phyloP scores from a whole-genome alignment of 768 basidiomycete genomes.

The Tulasnella sp. region DNA sequence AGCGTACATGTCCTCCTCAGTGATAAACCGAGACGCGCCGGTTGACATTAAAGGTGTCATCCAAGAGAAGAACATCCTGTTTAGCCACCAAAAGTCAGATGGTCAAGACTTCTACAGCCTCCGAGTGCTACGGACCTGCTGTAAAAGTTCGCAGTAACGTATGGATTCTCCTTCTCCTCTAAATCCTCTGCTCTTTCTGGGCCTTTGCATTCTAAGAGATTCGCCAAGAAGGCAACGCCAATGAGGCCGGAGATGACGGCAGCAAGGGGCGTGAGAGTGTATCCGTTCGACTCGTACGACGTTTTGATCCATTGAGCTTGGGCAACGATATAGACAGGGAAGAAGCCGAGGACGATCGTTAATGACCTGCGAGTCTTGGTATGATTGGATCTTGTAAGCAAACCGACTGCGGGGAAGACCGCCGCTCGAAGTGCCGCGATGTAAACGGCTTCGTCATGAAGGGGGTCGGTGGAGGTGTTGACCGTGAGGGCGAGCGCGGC shows the following conservation, averaged over 20 bases:
- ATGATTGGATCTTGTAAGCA: slow-evolving; percentile 49
- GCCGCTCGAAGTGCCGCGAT: slow-evolving; percentile 58
- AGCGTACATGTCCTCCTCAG: slow-evolving; percentile 81
- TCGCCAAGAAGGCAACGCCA: slow-evolving; percentile 52
- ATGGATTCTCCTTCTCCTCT: slow-evolving; percentile 58
- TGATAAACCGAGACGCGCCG: slow-evolving; percentile 62
- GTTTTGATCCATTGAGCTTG: slow-evolving; percentile 63
- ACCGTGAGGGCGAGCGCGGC: slow-evolving; percentile 40
- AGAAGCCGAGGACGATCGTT: slow-evolving; percentile 71
- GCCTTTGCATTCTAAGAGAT: slow-evolving; percentile 65
- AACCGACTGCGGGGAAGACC: slow-evolving; percentile 49
- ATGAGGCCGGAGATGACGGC: slow-evolving; percentile 41
- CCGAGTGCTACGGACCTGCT: slow-evolving; percentile 50
- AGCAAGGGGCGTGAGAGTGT: slow-evolving; percentile 33
- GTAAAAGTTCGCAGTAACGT: slow-evolving; percentile 73
- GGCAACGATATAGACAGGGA: slow-evolving; percentile 60
- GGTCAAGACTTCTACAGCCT: background rate
- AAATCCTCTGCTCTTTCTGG: slow-evolving; percentile 49
- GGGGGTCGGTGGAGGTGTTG: slow-evolving; percentile 46
- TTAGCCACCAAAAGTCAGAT: background rate
- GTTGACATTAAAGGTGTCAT: slow-evolving; percentile 69
- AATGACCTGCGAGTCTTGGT: slow-evolving; percentile 67
- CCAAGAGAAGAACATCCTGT: slow-evolving; percentile 68
- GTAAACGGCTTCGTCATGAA: slow-evolving; percentile 40
- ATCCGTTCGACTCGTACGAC: slow-evolving; percentile 34